Evolutionary conservation across 306 rosid species (phyloP).

Genomic region (Sindora glabra): DNA sequence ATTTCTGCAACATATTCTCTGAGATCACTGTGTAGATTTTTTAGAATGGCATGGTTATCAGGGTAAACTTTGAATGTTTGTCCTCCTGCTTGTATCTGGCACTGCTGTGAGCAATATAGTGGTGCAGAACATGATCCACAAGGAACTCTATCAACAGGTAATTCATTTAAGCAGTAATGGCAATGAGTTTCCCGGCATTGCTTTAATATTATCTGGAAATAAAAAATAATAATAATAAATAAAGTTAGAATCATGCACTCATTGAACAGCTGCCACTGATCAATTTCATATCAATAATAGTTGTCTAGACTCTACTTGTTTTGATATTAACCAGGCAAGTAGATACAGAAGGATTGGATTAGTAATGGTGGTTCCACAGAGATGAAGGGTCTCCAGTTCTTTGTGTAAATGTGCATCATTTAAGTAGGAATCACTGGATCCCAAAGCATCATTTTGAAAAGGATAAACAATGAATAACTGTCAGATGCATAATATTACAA

Average conservation of each 20-base stretch:
- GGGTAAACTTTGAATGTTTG: conserved; percentile 12
- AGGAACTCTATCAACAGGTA: conserved; percentile 71
- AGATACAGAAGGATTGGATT: neutral
- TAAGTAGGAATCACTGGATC: neutral
- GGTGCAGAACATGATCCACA: conserved; percentile 80
- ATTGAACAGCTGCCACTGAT: too few relatives aligned
- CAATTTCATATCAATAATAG: neutral
- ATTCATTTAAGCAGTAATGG: conserved; percentile 82
- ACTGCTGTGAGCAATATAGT: conserved; percentile 61
- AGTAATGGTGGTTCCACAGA: neutral
- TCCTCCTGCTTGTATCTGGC: conserved; percentile 69
- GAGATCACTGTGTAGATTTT: conserved; percentile 39
- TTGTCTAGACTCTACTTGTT: neutral
- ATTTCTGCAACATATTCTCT: conserved; percentile 37
- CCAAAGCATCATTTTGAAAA: neutral
- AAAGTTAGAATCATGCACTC: conserved; percentile 4
- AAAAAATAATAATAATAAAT: neutral
- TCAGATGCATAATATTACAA: neutral
- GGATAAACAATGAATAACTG: neutral
- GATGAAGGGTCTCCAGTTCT: neutral
- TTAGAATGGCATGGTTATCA: conserved; percentile 21
- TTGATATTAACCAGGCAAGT: neutral
- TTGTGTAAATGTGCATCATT: neutral
- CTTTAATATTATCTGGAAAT: conserved; percentile 59
- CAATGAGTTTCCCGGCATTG: conserved; percentile 81